phyloP scores from a whole-genome alignment of 148 eudicot genomes.

The Rheum nobile region DNA sequence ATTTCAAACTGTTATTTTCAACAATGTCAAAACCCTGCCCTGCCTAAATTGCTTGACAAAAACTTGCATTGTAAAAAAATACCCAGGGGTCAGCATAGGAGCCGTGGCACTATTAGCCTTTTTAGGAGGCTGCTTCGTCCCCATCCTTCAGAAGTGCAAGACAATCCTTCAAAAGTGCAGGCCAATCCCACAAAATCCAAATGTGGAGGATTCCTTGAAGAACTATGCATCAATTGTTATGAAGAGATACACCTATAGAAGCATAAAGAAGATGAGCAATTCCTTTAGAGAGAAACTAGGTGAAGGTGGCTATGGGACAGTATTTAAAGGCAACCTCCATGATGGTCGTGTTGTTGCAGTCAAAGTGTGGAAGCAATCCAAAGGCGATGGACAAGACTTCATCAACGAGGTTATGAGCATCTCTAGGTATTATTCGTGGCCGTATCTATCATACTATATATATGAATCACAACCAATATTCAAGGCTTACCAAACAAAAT shows the following conservation, averaged over 20 bases:
- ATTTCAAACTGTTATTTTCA: too few relatives aligned
- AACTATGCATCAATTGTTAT: constrained; percentile 2
- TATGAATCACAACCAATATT: too few relatives aligned
- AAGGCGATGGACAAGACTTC: not conserved
- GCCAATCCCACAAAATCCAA: not conserved
- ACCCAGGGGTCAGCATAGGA: not conserved
- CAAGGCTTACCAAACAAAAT: too few relatives aligned
- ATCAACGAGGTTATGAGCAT: not conserved
- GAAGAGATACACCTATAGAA: not conserved
- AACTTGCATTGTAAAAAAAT: too few relatives aligned
- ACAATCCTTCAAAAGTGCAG: not conserved
- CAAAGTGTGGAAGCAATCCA: not conserved
- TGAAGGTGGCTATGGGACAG: constrained; percentile 1
- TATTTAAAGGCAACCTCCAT: not conserved
- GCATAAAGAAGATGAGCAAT: not conserved
- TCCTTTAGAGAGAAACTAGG: not conserved
- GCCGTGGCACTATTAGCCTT: not conserved
- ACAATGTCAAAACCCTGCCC: not conserved
- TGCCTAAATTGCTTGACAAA: not conserved
- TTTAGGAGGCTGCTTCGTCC: not conserved
- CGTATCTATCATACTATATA: not conserved
- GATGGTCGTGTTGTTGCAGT: not conserved
- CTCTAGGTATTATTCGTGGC: not conserved
- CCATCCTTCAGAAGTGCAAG: too few relatives aligned
- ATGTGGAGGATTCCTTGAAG: not conserved